A percentile compares a stretch with the other conserved stretches of the same genome.
phyloP scores from a whole-genome alignment of 805 yeast genomes.

The Brettanomyces bruxellensis region DNA sequence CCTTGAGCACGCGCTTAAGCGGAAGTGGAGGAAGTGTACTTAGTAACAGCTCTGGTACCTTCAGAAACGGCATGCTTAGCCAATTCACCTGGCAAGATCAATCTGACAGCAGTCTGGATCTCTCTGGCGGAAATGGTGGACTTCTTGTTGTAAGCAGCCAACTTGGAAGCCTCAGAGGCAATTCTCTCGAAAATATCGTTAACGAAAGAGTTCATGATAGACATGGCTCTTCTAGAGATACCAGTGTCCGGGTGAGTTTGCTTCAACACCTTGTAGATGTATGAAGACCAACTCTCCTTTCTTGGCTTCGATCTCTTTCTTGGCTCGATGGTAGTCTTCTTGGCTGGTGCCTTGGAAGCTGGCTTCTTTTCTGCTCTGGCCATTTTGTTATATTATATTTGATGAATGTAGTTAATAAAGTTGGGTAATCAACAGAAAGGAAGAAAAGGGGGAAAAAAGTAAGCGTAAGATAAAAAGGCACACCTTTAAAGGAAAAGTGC shows the following conservation, averaged over 20 bases:
- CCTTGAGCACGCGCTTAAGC: conserved; percentile 16
- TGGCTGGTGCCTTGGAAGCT: conserved; percentile 97
- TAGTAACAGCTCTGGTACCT: conserved; percentile 96
- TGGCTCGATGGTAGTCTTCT: conserved; percentile 74
- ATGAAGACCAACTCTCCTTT: conserved; percentile 95
- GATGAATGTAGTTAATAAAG: background rate
- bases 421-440: background rate
- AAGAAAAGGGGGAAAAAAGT: background rate
- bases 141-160: conserved; percentile 97
- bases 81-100: conserved; percentile 94
- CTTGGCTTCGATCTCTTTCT: conserved; percentile 91
- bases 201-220: conserved; percentile 95
- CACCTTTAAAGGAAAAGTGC: no score
- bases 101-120: conserved; percentile 95
- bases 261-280: conserved; percentile 94
- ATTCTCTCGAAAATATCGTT: conserved; percentile 96
- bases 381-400: conserved; percentile 32
- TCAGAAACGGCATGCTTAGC: conserved; percentile 97
- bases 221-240: conserved; percentile 96
- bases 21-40: conserved; percentile 64
- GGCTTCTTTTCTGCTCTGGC: conserved; percentile 54
- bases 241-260: conserved; percentile 99
- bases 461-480: background rate
- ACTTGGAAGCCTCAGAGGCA: conserved; percentile 92
- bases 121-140: conserved; percentile 96